Percentiles rank a stretch among this genome's conserved stretches.
phyloP scores from a whole-genome alignment of 805 yeast genomes.

The Ogataea chonburiensis region DNA sequence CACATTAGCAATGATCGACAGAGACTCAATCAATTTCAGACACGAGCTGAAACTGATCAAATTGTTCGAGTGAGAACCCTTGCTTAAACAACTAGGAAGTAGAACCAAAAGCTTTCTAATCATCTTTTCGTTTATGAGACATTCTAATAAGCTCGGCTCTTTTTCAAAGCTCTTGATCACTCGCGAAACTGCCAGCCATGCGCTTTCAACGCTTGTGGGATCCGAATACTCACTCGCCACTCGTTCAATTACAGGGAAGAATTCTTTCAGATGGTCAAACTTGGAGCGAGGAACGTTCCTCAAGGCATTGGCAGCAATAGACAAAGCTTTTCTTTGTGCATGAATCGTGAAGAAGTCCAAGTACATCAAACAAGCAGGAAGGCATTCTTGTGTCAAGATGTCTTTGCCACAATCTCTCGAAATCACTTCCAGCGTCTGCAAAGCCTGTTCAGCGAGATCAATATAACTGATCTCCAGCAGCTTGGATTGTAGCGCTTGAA shows the following conservation, averaged over 20 bases:
- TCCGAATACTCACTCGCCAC: conserved; percentile 59
- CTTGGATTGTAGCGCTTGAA: conserved; percentile 63
- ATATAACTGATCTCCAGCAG: conserved; percentile 76
- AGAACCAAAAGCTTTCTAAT: conserved; percentile 32
- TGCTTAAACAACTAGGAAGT: conserved; percentile 31
- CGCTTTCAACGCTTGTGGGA: conserved; percentile 55
- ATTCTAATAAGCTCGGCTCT: conserved; percentile 45
- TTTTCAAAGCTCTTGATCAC: conserved; percentile 50
- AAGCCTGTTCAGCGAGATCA: conserved; percentile 88
- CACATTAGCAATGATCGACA: conserved; percentile 42
- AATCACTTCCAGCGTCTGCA: conserved; percentile 69
- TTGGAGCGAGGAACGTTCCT: conserved; percentile 43
- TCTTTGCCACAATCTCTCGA: conserved; percentile 53
- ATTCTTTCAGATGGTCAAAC: conserved; percentile 49
- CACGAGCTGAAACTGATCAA: conserved; percentile 39
- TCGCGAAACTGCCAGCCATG: conserved; percentile 63
- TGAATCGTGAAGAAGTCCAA: conserved; percentile 87
- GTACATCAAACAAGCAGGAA: conserved; percentile 64
- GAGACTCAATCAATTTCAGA: conserved; percentile 43
- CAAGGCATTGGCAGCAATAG: conserved; percentile 70
- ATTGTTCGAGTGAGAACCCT: conserved; percentile 26
- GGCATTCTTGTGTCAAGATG: conserved; percentile 58
- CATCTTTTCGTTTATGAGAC: conserved; percentile 38
- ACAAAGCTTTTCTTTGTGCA: conserved; percentile 79
- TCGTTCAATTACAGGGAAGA: conserved; percentile 58